phyloP scores from a whole-genome alignment of 805 yeast genomes.

The Suhomyces faveliae region DNA sequence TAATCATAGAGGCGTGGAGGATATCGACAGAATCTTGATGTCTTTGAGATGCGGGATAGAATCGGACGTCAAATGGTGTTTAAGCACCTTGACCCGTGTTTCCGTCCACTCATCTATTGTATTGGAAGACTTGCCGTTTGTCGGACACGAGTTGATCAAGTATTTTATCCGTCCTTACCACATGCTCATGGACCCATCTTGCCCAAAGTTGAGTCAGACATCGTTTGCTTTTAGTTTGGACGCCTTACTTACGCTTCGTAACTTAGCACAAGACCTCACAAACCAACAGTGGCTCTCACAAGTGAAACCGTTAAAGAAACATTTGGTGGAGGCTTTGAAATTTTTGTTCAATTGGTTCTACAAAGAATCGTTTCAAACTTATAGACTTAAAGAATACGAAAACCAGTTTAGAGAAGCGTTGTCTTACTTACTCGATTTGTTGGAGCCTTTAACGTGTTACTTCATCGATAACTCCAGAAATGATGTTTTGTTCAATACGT shows the following conservation, averaged over 20 bases:
- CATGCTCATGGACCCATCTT: slow-evolving; percentile 18
- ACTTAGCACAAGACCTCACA: slow-evolving; percentile 77
- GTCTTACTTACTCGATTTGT: slow-evolving; percentile 69
- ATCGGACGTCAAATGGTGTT: slow-evolving; percentile 71
- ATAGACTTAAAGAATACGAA: slow-evolving; percentile 21
- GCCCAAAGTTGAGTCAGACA: slow-evolving; percentile 16
- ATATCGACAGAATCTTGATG: slow-evolving; percentile 64
- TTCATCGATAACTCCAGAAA: slow-evolving; percentile 70
- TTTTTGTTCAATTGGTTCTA: slow-evolving; percentile 36
- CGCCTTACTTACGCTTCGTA: slow-evolving; percentile 70
- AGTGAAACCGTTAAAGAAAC: slow-evolving; percentile 46
- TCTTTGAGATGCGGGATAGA: slow-evolving; percentile 64
- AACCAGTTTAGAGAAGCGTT: slow-evolving; percentile 55
- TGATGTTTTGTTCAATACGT: slow-evolving; percentile 61
- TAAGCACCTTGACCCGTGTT: slow-evolving; percentile 51
- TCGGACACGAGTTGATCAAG: slow-evolving; percentile 42
- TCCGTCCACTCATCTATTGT: slow-evolving; percentile 22
- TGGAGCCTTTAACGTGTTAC: slow-evolving; percentile 82
- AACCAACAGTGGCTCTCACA: slow-evolving; percentile 77
- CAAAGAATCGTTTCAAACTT: slow-evolving; percentile 14
- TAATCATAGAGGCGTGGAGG: slow-evolving; percentile 57
- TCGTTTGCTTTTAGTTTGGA: slow-evolving; percentile 32
- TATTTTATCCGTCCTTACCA: slow-evolving; percentile 37
- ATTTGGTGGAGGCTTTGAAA: slow-evolving; percentile 45
- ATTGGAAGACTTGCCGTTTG: slow-evolving; percentile 42